Percentiles rank a stretch among this genome's conserved stretches.
Conservation (phyloP, 108 stramenopile species). For the Cyclotella baltica region DNA sequence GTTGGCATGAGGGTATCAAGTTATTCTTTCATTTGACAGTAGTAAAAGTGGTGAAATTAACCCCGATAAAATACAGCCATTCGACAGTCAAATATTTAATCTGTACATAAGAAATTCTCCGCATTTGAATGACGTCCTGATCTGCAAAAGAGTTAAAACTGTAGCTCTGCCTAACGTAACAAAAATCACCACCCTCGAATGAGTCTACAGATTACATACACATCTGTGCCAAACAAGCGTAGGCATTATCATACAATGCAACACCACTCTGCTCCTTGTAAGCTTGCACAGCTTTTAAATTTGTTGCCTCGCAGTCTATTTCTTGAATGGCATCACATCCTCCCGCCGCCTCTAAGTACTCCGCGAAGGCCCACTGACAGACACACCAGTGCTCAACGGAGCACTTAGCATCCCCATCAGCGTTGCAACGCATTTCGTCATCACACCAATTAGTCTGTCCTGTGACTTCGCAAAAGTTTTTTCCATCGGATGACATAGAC, state of each 20-base stretch:
- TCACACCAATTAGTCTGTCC: constrained; percentile 50
- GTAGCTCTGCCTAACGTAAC: too few relatives aligned
- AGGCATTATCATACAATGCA: constrained; percentile 29
- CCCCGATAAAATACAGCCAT: too few relatives aligned
- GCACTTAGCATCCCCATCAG: constrained; percentile 9
- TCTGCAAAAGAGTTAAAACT: too few relatives aligned
- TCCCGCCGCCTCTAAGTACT: constrained; percentile 64
- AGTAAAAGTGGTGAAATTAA: too few relatives aligned
- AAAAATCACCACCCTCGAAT: too few relatives aligned
- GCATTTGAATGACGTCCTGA: too few relatives aligned
- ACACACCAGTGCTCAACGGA: constrained; percentile 52
- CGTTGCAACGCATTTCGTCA: constrained; percentile 29
- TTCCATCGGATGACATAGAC: constrained; percentile 5
- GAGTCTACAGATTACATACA: too few relatives aligned
- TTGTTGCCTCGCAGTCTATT: constrained; percentile 64
- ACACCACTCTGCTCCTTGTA: constrained; percentile 32
- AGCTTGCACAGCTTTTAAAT: constrained; percentile 59
- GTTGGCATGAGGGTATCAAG: too few relatives aligned
- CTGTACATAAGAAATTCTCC: too few relatives aligned
- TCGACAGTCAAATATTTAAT: too few relatives aligned
- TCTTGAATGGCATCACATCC: constrained; percentile 73
- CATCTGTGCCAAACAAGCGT: constrained; percentile 21
- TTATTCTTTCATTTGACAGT: too few relatives aligned
- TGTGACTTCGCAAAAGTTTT: constrained; percentile 50
- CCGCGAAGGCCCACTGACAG: constrained; percentile 68